Base-by-base conservation (phyloP, 148 eudicot species). In the Camellia granthamiana region DNA sequence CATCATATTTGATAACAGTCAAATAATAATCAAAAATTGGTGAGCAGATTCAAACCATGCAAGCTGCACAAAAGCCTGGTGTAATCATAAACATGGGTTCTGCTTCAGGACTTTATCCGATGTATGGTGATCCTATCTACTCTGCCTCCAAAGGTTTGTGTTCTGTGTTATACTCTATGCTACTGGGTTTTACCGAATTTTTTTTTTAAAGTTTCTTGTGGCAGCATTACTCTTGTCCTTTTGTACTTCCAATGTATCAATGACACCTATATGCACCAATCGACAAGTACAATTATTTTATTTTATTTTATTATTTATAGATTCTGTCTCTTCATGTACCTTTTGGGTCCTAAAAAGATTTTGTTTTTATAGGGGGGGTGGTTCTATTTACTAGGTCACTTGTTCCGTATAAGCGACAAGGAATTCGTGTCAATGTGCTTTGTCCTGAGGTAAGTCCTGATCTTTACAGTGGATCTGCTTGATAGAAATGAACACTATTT, bases 71-170 rank as follows among this genome's bases (percentile, higher is more conserved):
- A 78, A 93, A 82, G 85, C 88, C 90, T 73, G 99, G 99, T 68
- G 97, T 89, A 51, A 87, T 95, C 74, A 88, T 95, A 77, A 95
- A 93, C 47, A 63, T 95, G 85, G 97, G 87, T 51, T 95, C 99
- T 60, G 83, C 97, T 78, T 89, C 97, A 18, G 99, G 99, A 74
- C 93, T 95, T 52, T 95, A 93, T 88, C 99, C 99, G 16, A 75
- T 84, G 79, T 75, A 10, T 72, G 0, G 0, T 11, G 97, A 90
- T 82, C 99, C 99, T 79, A 82, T 89, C 51, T 93, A 95, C 84
- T 87, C 94, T 84, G 92, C 90, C 77, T 82, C 97, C 60, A 95
- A 93, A 93, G 99, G 99, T 95, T 81, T 77, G 87, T 41, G 58
- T 83, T 79, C 64, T 66, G 59, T 76, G 64, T 69, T 3, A 30